Evolutionary conservation across 2,329 filamentous ascomycete species (phyloP).

Genomic region (Colletotrichum noveboracense): DNA sequence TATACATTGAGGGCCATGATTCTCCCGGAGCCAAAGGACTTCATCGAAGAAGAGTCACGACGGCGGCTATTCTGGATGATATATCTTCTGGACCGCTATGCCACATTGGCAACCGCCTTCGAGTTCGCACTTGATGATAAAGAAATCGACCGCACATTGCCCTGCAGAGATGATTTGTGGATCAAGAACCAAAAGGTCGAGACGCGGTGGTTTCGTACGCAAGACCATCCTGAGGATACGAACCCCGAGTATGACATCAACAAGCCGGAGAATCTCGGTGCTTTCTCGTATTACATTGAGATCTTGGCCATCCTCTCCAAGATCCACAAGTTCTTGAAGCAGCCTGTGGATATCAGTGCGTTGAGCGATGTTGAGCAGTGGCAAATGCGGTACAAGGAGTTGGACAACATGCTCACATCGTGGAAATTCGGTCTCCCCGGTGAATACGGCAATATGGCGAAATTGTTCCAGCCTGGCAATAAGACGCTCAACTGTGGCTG

Average conservation of each 20-base stretch:
- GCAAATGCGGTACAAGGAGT: conserved; percentile 85
- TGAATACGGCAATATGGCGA: conserved; percentile 85
- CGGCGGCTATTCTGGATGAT: conserved; percentile 93
- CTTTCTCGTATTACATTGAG: conserved; percentile 90
- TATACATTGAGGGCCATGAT: conserved; percentile 88
- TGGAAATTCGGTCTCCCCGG: conserved; percentile 86
- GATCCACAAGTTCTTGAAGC: conserved; percentile 88
- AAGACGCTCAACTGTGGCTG: conserved; percentile 80
- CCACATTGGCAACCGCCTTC: conserved; percentile 89
- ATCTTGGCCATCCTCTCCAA: conserved; percentile 85
- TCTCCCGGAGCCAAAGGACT: conserved; percentile 81
- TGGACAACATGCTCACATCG: conserved; percentile 78
- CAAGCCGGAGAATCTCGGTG: conserved; percentile 80
- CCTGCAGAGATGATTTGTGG: conserved; percentile 88
- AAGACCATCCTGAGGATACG: conserved; percentile 45
- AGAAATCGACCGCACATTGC: conserved; percentile 86
- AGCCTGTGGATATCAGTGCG: conserved; percentile 86
- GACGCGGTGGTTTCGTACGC: conserved; percentile 78
- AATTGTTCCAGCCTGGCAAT: conserved; percentile 73
- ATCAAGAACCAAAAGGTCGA: conserved; percentile 83
- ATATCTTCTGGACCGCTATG: conserved; percentile 87
- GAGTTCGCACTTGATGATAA: conserved; percentile 89
- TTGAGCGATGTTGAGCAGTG: conserved; percentile 86
- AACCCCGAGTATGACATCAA: conserved; percentile 68
- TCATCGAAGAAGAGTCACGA: conserved; percentile 87